phyloP scores from a whole-genome alignment of 2,329 filamentous ascomycete species.

The Clarireedia hainanense region DNA sequence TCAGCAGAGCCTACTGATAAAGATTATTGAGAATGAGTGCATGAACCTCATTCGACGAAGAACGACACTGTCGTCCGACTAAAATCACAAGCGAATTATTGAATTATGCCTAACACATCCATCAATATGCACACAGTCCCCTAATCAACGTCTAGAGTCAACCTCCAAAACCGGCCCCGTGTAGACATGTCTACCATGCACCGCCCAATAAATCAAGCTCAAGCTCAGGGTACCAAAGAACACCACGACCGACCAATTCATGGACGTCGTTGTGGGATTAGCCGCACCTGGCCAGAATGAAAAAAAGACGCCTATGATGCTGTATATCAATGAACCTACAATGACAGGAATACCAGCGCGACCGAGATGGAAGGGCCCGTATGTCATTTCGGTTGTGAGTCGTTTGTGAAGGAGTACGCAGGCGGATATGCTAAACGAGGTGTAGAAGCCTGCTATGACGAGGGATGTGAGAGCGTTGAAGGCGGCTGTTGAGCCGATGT shows the following conservation, averaged over 20 bases:
- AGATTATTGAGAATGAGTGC: too few relatives aligned
- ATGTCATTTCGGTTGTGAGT: constrained; percentile 9
- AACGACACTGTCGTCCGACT: too few relatives aligned
- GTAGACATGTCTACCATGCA: constrained; percentile 7
- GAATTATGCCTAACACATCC: too few relatives aligned
- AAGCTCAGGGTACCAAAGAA: constrained; percentile 2
- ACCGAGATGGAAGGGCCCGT: constrained; percentile 7
- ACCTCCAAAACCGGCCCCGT: constrained; percentile 2
- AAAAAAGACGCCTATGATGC: constrained; percentile 6
- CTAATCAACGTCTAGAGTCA: neutral
- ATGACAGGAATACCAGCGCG: constrained; percentile 5
- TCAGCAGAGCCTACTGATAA: too few relatives aligned
- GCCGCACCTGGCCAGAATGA: constrained; percentile 6
- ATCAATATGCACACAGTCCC: too few relatives aligned
- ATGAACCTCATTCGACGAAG: too few relatives aligned
- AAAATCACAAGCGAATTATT: too few relatives aligned
- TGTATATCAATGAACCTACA: constrained; percentile 4
- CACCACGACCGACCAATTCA: constrained; percentile 9
- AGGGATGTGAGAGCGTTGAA: constrained; percentile 7
- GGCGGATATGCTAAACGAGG: constrained; percentile 4
- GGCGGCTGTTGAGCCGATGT: constrained; percentile 2
- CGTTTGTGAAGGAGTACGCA: constrained; percentile 9
- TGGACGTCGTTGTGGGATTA: neutral
- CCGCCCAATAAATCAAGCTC: constrained; percentile 3
- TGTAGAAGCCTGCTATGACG: constrained; percentile 8